phyloP scores from a whole-genome alignment of 2,329 filamentous ascomycete genomes.

The Gyromitra esculenta region DNA sequence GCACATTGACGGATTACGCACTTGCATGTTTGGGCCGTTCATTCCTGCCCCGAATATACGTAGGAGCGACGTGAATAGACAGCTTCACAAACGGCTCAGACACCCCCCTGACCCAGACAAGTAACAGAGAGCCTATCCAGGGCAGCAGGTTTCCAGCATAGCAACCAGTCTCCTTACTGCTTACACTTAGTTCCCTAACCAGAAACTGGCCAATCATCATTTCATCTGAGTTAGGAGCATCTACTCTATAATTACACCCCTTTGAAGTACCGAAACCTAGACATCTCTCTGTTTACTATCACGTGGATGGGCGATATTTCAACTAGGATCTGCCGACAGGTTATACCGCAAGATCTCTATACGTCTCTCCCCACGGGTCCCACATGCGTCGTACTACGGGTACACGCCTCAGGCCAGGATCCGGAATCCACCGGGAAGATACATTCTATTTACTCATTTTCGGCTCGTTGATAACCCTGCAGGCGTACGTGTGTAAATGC shows the following conservation, averaged over 20 bases:
- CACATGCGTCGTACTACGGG: not conserved
- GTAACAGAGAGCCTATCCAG: no score
- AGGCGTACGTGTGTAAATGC: not conserved
- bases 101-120: no score
- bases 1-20: no score
- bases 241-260: not conserved
- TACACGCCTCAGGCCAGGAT: not conserved
- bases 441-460: not conserved
- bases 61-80: no score
- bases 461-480: not conserved
- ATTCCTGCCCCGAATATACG: no score
- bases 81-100: not conserved
- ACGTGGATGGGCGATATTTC: not conserved
- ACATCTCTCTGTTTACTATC: no score
- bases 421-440: not conserved
- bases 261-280: not conserved
- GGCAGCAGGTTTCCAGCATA: no score
- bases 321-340: not conserved
- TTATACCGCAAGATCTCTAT: not conserved
- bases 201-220: no score
- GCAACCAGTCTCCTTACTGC: no score
- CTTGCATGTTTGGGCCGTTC: no score
- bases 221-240: no score
- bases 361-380: conserved; percentile 1
- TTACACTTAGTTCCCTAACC: no score